phyloP scores from a whole-genome alignment of 2,329 filamentous ascomycete species.

The Hypomyces rosellus region DNA sequence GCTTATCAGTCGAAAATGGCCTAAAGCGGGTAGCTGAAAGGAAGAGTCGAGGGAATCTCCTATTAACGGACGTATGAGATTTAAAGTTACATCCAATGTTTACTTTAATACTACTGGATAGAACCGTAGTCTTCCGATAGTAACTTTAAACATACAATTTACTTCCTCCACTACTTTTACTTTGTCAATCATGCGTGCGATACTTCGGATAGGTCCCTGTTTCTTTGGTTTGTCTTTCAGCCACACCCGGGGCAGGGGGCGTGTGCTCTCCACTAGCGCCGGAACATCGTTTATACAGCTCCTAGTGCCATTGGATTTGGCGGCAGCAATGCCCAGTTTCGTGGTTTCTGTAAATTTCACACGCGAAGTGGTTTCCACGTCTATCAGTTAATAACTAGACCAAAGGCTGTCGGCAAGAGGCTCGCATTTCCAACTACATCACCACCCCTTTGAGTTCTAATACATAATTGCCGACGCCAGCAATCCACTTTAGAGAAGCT shows the following conservation, averaged over 20 bases:
- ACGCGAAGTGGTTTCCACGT: constrained; percentile 21
- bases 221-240: background rate
- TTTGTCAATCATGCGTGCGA: too few relatives aligned
- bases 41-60: too few relatives aligned
- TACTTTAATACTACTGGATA: too few relatives aligned
- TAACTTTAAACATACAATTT: too few relatives aligned
- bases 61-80: too few relatives aligned
- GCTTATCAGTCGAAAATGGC: background rate
- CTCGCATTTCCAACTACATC: constrained; percentile 8
- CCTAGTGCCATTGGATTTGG: constrained; percentile 39
- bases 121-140: too few relatives aligned
- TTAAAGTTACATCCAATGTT: too few relatives aligned
- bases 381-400: constrained; percentile 1
- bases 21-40: background rate
- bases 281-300: constrained; percentile 30
- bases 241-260: constrained; percentile 4
- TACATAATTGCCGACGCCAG: too few relatives aligned
- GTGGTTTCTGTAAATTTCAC: constrained; percentile 34
- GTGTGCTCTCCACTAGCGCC: constrained; percentile 14
- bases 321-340: constrained; percentile 33
- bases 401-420: constrained; percentile 10
- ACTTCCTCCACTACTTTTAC: too few relatives aligned
- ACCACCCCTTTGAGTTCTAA: background rate
- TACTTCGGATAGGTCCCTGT: too few relatives aligned
- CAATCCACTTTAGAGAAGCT: too few relatives aligned